Evolutionary conservation across 176 grass and related monocot species (phyloP), one percentile per base, ranked within the genome.

Genomic region (Avena eriantha): DNA sequence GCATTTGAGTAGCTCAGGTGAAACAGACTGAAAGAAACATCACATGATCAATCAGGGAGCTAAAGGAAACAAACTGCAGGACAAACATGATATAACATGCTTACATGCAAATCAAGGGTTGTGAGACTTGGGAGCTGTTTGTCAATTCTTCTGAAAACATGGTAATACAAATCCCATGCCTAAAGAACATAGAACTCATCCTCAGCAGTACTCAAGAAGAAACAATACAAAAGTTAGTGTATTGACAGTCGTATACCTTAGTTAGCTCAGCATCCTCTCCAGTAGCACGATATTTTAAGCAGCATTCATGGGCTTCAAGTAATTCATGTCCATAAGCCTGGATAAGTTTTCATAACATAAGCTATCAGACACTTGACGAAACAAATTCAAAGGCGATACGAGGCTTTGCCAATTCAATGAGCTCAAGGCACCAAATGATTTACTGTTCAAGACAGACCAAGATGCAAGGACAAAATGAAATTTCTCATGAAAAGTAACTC

Each of bases 141-240:
- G 85, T 98, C 97, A 1, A 98, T 98, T 92, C 97, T 96, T 94
- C 92, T 93, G 69, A 98, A 98, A 83, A 98, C 97, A 92, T 98
- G 97, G 85, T 98, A 98, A 88, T 98, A 98, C 80, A 98, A 87
- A 88, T 98, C 97, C 97, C 97, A 98, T 51, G 94, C 97, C 94
- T 98, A 91, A 78, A 77, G 57, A 86, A 85, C 46, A 80, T 5
- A 85, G 31, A 76, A 79, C 74, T 61, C 49, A 79, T 45, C 43
- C 18, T 85, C 82, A 87, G 69, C 50, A 69, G 17, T 80, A 63
- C 10, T 53, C 77, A 87, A 77, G 29, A 77, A 76, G 36, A 70
- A 35, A 45, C n/a, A 76, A 76, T 82, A 76, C 11, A 69, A 9
- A 76, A 81, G 5, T 69, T 72, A 64, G 60, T 11, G 55, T 65